Conservation (phyloP, 1,284 basidiomycete genomes). For the Leccinum subrobustum region DNA sequence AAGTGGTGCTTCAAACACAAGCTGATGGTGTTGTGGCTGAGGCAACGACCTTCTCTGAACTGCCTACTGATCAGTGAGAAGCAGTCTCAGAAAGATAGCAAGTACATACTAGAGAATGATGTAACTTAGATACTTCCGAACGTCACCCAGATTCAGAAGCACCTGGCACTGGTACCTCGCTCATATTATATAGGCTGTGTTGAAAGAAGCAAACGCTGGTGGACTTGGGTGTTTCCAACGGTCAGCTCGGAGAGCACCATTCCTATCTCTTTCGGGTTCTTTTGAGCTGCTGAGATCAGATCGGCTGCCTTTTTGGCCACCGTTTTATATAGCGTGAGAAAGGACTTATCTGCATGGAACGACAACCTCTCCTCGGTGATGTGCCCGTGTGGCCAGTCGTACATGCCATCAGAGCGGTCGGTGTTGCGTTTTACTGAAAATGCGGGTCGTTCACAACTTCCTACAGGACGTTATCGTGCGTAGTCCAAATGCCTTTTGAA, state of each 20-base stretch:
- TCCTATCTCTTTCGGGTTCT: too few species aligned
- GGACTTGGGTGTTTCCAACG: too few species aligned
- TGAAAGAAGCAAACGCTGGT: too few species aligned
- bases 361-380: conserved; percentile 40
- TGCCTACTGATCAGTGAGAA: neutral
- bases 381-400: conserved; percentile 74
- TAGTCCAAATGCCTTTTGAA: neutral
- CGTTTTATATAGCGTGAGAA: neutral
- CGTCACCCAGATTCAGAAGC: too few species aligned
- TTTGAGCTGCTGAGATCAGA: too few species aligned
- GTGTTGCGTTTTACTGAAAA: conserved; percentile 15
- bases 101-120: neutral
- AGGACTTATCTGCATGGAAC: conserved; percentile 30
- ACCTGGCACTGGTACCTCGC: too few species aligned
- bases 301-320: too few species aligned
- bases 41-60: neutral
- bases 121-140: neutral
- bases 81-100: neutral
- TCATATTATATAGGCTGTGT: too few species aligned
- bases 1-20: neutral
- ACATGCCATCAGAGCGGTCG: conserved; percentile 62
- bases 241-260: too few species aligned
- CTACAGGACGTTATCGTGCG: conserved; percentile 60
- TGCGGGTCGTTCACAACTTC: neutral
- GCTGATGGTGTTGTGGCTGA: neutral